Conservation (phyloP, 2,329 filamentous ascomycete genomes). For the Diplodia intermedia region DNA sequence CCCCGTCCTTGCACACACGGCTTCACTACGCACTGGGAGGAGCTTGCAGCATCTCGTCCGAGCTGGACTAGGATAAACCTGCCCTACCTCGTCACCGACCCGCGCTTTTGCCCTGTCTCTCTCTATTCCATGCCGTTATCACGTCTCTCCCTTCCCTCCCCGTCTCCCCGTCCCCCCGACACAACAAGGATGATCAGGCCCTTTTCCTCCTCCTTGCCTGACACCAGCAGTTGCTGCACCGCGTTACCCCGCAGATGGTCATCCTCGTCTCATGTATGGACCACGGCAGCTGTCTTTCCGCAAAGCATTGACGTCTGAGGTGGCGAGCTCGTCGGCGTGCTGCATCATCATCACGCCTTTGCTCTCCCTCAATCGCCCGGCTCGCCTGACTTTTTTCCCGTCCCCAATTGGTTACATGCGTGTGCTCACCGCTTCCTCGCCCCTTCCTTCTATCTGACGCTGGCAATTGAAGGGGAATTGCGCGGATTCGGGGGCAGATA, state of each 20-base stretch:
- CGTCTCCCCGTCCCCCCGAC: conserved; percentile 8
- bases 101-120: conserved; percentile 23
- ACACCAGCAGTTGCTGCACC: conserved; percentile 40
- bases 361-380: neutral
- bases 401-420: conserved; percentile 4
- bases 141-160: conserved; percentile 38
- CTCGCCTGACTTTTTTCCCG: neutral
- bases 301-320: conserved; percentile 39
- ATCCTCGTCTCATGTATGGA: conserved; percentile 36
- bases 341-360: conserved; percentile 40
- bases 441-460: neutral
- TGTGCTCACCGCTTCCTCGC: neutral
- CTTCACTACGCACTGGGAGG: conserved; percentile 21
- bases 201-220: conserved; percentile 35
- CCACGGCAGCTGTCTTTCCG: conserved; percentile 37
- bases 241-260: conserved; percentile 43
- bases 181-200: conserved; percentile 36
- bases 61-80: conserved; percentile 41
- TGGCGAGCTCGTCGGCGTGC: conserved; percentile 43
- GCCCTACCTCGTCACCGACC: conserved; percentile 38
- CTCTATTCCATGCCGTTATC: conserved; percentile 40
- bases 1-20: conserved; percentile 1
- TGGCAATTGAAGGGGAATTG: neutral
- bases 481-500: neutral
- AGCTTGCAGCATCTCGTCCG: conserved; percentile 37